A percentile compares a stretch with the other conserved stretches of the same genome.
Evolutionary conservation across 2,329 filamentous ascomycete species (phyloP).

Genomic region (Anisogramma anomala): DNA sequence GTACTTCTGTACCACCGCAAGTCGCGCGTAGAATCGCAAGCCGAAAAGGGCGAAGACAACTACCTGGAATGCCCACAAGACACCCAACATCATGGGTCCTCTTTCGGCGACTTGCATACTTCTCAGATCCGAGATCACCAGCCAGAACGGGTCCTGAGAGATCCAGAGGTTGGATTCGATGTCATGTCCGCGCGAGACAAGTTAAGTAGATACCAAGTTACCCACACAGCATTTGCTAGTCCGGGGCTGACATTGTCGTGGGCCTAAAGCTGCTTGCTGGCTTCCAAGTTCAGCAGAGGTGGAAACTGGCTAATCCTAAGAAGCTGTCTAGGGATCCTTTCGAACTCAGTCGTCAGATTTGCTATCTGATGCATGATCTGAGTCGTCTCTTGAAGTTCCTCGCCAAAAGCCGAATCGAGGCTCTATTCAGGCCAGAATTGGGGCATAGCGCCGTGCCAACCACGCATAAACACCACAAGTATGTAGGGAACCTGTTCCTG

Average conservation of each 20-base stretch:
- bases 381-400: not conserved
- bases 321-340: not conserved
- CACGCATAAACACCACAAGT: not conserved
- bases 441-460: not conserved
- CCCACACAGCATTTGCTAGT: not conserved
- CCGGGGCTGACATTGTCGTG: not conserved
- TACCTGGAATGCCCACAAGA: conserved; percentile 8
- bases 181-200: too few relatives aligned
- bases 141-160: too few relatives aligned
- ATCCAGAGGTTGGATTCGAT: too few relatives aligned
- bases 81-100: conserved; percentile 6
- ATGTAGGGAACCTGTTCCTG: too few relatives aligned
- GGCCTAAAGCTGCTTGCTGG: too few relatives aligned
- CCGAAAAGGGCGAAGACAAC: conserved; percentile 10
- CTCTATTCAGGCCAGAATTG: conserved; percentile 12
- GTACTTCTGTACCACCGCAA: conserved; percentile 8
- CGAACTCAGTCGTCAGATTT: not conserved
- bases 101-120: not conserved
- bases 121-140: too few relatives aligned
- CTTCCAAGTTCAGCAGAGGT: not conserved
- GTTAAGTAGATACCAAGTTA: too few relatives aligned
- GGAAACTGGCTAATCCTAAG: too few relatives aligned
- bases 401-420: conserved; percentile 3
- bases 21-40: conserved; percentile 10
- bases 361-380: not conserved